Conservation (phyloP, 2,329 filamentous ascomycete genomes). For the Neopestalotiopsis sp. region DNA sequence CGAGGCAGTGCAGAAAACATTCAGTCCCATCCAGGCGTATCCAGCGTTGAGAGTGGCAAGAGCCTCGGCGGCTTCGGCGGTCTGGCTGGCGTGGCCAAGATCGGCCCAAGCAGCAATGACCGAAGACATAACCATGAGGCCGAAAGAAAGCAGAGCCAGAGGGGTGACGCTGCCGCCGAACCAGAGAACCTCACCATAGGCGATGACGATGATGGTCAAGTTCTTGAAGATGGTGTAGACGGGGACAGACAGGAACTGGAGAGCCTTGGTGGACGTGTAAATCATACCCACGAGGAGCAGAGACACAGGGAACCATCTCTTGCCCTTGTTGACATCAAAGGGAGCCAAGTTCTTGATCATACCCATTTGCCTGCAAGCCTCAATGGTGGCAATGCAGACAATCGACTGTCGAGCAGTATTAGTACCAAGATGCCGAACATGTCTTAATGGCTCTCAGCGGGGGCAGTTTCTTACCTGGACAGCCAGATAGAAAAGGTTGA, state of each 20-base stretch:
- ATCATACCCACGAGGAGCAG: slow-evolving; percentile 98
- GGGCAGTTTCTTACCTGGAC: slow-evolving; percentile 76
- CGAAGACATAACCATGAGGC: slow-evolving; percentile 94
- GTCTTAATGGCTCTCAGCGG: neutral
- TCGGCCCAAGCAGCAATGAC: slow-evolving; percentile 97
- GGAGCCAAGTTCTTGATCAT: slow-evolving; percentile 81
- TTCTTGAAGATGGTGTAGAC: slow-evolving; percentile 99
- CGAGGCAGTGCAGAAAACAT: slow-evolving; percentile 91
- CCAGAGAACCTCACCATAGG: slow-evolving; percentile 97
- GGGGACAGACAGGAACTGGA: slow-evolving; percentile 95
- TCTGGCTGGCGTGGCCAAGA: slow-evolving; percentile 66
- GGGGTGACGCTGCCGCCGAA: slow-evolving; percentile 92
- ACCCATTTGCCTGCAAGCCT: slow-evolving; percentile 78
- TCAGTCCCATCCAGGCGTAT: slow-evolving; percentile 97
- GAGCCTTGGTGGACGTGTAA: slow-evolving; percentile 93
- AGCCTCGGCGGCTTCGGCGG: slow-evolving; percentile 69
- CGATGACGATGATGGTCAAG: slow-evolving; percentile 97
- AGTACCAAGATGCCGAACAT: neutral
- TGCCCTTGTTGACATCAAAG: slow-evolving; percentile 88
- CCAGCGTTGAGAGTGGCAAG: slow-evolving; percentile 92
- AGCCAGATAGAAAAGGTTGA: slow-evolving; percentile 93
- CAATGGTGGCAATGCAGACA: slow-evolving; percentile 86
- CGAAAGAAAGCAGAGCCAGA: slow-evolving; percentile 90
- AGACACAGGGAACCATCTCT: slow-evolving; percentile 97
- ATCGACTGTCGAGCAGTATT: slow-evolving; percentile 66